Conservation (phyloP, 208 protist species). For the Crithidia expoeki region DNA sequence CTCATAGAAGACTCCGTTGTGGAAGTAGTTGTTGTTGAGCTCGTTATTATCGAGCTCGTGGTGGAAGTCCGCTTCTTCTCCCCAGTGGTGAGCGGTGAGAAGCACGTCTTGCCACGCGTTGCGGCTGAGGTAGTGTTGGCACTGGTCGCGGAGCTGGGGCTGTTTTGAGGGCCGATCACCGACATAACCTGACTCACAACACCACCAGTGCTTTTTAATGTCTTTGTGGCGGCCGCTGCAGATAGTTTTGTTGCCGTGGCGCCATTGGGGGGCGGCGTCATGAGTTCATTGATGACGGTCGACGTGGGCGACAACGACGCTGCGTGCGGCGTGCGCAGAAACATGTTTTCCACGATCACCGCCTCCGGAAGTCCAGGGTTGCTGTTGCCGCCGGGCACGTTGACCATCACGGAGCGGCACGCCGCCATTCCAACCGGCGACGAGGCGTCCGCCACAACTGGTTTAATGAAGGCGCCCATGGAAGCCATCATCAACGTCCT, state of each 20-base stretch:
- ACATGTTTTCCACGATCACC: constrained; percentile 36
- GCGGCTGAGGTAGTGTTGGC: background rate
- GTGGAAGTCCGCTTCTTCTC: background rate
- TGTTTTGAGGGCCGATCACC: background rate
- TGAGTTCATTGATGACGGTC: background rate
- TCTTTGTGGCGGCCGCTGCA: background rate
- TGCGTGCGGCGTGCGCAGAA: constrained; percentile 29
- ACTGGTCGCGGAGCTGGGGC: background rate
- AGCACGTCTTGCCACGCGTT: background rate
- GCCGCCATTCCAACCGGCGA: constrained; percentile 25
- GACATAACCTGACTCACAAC: background rate
- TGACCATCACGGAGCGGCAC: constrained; percentile 35
- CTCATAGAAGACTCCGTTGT: background rate
- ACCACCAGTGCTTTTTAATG: too few species aligned
- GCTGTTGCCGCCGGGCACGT: constrained; percentile 24
- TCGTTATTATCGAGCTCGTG: too few species aligned
- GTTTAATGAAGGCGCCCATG: constrained; percentile 36
- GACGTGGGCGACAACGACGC: constrained; percentile 4
- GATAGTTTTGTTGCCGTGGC: background rate
- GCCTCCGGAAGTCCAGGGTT: constrained; percentile 39
- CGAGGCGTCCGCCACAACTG: constrained; percentile 32
- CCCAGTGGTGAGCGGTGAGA: background rate
- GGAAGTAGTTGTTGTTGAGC: too few species aligned
- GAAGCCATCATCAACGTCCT: constrained; percentile 46
- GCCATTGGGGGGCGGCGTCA: background rate